These are phyloP conservation scores for Chalciporus piperatoides DNA, from an alignment of 1,284 basidiomycete genomes.

Conservation along the genomic window DNA sequence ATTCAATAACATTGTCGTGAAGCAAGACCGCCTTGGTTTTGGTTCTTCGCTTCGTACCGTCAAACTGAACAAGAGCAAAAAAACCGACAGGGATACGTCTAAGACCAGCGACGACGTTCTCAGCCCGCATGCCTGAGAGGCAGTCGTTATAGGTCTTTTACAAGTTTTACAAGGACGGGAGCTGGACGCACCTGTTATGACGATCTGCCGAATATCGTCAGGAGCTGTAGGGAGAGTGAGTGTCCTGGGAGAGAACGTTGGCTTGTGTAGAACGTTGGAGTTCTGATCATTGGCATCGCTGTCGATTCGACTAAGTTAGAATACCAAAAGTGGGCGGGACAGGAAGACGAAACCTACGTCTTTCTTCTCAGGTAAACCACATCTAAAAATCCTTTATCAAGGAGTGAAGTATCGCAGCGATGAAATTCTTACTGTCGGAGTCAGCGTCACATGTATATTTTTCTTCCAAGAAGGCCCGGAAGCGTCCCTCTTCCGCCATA, in stretches of 20 bases:
- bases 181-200: background rate
- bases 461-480: background rate
- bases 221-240: background rate
- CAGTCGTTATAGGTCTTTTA: background rate
- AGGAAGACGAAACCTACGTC: background rate
- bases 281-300: background rate
- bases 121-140: background rate
- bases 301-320: background rate
- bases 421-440: background rate
- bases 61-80: constrained; percentile 1
- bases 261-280: background rate
- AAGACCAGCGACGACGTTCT: constrained; percentile 1
- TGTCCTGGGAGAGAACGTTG: background rate
- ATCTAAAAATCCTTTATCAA: background rate
- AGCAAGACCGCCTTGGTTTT: background rate
- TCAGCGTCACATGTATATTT: background rate
- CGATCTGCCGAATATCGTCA: background rate
- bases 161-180: background rate
- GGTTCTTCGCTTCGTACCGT: constrained; percentile 1
- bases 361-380: background rate
- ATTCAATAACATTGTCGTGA: constrained; percentile 1
- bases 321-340: background rate
- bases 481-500: background rate
- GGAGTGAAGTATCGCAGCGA: background rate
- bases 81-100: constrained; percentile 9